Percentiles rank a stretch among this genome's conserved stretches.
Evolutionary conservation across 768 basidiomycete genomes (phyloP).

Genomic region (Boletus rufocinnamomeus): DNA sequence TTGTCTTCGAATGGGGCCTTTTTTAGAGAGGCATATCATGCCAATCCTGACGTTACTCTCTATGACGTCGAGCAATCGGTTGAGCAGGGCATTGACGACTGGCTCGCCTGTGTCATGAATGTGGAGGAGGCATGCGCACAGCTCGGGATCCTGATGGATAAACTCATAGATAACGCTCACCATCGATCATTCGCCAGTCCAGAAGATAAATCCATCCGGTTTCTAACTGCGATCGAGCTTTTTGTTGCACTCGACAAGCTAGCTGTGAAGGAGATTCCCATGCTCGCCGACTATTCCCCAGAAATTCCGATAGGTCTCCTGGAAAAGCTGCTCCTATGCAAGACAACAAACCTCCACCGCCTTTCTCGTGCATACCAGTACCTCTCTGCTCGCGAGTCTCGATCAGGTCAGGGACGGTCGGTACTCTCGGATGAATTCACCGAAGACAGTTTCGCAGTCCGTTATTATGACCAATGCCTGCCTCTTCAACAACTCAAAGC

Average conservation of each 20-base stretch:
- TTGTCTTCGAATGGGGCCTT: background rate
- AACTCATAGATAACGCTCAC: background rate
- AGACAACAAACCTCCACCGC: no score
- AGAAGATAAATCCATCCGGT: no score
- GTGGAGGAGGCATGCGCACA: slow-evolving; percentile 13
- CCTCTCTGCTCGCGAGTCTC: background rate
- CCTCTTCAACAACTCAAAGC: slow-evolving; percentile 28
- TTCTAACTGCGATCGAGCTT: no score
- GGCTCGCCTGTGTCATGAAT: slow-evolving; percentile 26
- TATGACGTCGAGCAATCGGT: slow-evolving; percentile 41
- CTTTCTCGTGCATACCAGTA: no score
- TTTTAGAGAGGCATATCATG: slow-evolving; percentile 4
- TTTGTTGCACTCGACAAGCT: no score
- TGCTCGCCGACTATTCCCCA: no score
- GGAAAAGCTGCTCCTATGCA: no score
- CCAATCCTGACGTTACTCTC: slow-evolving; percentile 23
- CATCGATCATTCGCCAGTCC: no score
- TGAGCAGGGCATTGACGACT: slow-evolving; percentile 33
- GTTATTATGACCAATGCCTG: slow-evolving; percentile 33
- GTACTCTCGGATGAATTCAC: slow-evolving; percentile 32
- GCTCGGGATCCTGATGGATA: slow-evolving; percentile 21
- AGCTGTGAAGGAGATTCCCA: no score
- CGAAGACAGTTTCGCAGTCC: slow-evolving; percentile 33
- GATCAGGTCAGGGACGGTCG: slow-evolving; percentile 24
- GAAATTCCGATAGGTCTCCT: no score